These are phyloP conservation scores for Linderniella brevidens DNA, from an alignment of 257 asterid genomes.

Conservation along the genomic window DNA sequence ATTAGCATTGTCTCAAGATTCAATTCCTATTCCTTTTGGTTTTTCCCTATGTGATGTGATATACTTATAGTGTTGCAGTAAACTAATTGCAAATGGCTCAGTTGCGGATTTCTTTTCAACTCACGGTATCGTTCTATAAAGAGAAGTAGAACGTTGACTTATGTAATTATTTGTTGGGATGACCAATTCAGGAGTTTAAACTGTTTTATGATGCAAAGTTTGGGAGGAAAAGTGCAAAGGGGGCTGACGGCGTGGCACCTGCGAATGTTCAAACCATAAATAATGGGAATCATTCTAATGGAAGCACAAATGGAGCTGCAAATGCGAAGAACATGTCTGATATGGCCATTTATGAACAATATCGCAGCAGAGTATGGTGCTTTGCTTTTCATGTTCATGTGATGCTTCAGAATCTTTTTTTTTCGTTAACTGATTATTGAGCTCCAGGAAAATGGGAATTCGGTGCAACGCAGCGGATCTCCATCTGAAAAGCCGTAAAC, in stretches of 20 bases:
- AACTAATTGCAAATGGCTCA: too few species aligned
- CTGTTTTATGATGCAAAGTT: conserved; percentile 76
- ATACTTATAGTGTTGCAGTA: too few species aligned
- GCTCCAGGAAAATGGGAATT: conserved; percentile 35
- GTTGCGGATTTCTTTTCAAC: too few species aligned
- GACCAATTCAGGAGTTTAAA: conserved; percentile 63
- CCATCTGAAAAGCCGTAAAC: conserved; percentile 55
- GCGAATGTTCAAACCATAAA: conserved; percentile 18
- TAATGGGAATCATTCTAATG: conserved; percentile 21
- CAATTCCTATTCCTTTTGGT: too few species aligned
- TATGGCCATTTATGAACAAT: conserved; percentile 75
- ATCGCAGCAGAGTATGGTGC: conserved; percentile 40
- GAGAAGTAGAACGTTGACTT: neutral
- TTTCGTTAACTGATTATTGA: conserved; percentile 14
- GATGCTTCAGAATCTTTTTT: conserved; percentile 2
- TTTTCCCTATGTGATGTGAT: too few species aligned
- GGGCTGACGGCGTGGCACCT: conserved; percentile 21
- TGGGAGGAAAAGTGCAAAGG: conserved; percentile 72
- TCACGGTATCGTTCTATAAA: too few species aligned
- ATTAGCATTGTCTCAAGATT: too few species aligned
- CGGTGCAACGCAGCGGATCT: conserved; percentile 31
- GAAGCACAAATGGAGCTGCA: conserved; percentile 24
- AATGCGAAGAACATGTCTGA: conserved; percentile 42
- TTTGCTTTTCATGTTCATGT: conserved; percentile 4
- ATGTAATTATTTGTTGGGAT: conserved; percentile 15